These are phyloP conservation scores for Neurospora sp. DNA, from an alignment of 495 filamentous ascomycete species.

Conservation along the genomic window DNA sequence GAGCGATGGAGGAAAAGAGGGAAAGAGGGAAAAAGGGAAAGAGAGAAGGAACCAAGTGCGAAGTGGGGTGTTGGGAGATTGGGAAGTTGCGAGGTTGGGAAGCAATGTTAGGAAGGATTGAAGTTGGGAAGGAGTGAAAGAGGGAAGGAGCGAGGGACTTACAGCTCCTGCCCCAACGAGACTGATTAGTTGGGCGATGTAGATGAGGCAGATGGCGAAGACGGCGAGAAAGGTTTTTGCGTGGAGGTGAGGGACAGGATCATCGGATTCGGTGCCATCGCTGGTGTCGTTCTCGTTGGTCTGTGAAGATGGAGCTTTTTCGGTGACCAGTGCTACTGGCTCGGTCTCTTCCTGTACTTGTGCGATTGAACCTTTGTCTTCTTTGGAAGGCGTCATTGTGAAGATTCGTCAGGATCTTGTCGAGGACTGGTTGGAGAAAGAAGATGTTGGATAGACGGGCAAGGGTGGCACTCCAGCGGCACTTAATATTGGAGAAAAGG, in stretches of 20 bases:
- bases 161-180: conserved; percentile 26
- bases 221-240: conserved; percentile 22
- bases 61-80: no score
- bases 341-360: neutral
- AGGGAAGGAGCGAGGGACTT: conserved; percentile 1
- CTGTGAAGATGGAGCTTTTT: neutral
- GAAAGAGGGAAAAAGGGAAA: no score
- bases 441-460: no score
- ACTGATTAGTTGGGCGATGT: conserved; percentile 20
- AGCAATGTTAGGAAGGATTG: no score
- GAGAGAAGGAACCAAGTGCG: no score
- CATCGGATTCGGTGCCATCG: neutral
- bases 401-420: neutral
- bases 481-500: no score
- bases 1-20: no score
- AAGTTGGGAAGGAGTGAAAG: neutral
- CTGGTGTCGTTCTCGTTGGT: neutral
- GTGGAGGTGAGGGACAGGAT: conserved; percentile 18
- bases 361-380: neutral
- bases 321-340: neutral
- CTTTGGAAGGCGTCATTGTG: neutral
- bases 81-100: no score
- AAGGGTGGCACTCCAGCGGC: no score
- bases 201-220: conserved; percentile 24
- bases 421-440: neutral